Percentiles rank a stretch among this genome's conserved stretches.
Evolutionary conservation across 2,329 filamentous ascomycete species (phyloP).

Genomic region (Teratosphaeria pseudoeucalypti): DNA sequence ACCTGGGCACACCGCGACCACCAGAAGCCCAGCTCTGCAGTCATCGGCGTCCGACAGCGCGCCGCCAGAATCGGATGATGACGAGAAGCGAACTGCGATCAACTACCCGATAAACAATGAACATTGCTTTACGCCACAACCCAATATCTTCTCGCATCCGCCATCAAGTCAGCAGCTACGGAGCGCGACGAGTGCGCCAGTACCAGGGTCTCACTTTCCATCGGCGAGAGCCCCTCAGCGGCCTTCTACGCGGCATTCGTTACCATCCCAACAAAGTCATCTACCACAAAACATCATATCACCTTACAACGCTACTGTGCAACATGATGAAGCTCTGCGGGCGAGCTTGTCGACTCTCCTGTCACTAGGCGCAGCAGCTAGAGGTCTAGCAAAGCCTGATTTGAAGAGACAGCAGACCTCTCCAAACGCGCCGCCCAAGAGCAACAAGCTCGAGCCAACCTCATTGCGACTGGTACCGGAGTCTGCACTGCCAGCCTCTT

Average conservation of each 20-base stretch:
- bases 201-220: conserved; percentile 34
- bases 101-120: conserved; percentile 47
- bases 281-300: conserved; percentile 58
- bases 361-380: conserved; percentile 85
- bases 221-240: conserved; percentile 24
- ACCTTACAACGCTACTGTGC: conserved; percentile 57
- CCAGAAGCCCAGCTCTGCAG: conserved; percentile 4
- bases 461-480: conserved; percentile 51
- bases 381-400: conserved; percentile 60
- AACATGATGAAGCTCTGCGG: conserved; percentile 86
- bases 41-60: conserved; percentile 30
- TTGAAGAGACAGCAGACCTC: conserved; percentile 21
- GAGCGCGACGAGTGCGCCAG: conserved; percentile 38
- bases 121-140: conserved; percentile 66
- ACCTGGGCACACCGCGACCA: conserved; percentile 13
- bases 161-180: conserved; percentile 44
- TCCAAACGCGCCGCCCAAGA: conserved; percentile 8
- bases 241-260: conserved; percentile 21
- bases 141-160: conserved; percentile 85
- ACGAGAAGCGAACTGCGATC: conserved; percentile 75
- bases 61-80: conserved; percentile 38
- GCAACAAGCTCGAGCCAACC: conserved; percentile 37
- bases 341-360: conserved; percentile 90
- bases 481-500: conserved; percentile 35
- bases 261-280: conserved; percentile 35